Evolutionary conservation across 495 filamentous ascomycete genomes (phyloP).

Genomic region (Penicillium lagena): DNA sequence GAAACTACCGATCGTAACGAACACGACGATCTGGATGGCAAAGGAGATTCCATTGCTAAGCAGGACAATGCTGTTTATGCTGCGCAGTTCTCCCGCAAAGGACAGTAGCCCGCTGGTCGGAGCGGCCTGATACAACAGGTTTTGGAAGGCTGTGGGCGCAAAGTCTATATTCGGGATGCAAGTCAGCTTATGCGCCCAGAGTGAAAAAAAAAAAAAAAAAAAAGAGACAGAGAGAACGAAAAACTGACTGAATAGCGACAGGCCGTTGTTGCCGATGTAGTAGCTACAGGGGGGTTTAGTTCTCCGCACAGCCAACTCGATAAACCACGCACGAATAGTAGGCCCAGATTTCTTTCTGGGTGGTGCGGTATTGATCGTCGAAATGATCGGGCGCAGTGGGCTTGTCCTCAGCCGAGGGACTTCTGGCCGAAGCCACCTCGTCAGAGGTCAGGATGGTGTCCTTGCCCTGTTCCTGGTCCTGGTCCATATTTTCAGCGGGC

Average conservation of each 20-base stretch:
- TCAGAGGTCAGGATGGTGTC: conserved; percentile 7
- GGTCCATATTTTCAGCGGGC: conserved; percentile 1
- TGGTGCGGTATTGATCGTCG: conserved; percentile 34
- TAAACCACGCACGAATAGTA: conserved; percentile 47
- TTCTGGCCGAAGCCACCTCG: conserved; percentile 10
- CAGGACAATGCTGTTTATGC: conserved; percentile 56
- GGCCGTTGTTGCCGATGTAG: conserved; percentile 62
- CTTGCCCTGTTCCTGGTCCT: conserved; percentile 4
- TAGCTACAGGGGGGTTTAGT: conserved; percentile 35
- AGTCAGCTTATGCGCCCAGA: background rate
- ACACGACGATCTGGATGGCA: conserved; percentile 54
- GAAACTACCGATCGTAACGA: conserved; percentile 52
- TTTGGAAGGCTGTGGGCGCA: conserved; percentile 60
- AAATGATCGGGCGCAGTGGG: conserved; percentile 18
- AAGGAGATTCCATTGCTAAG: conserved; percentile 59
- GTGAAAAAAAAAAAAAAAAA: background rate
- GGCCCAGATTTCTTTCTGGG: conserved; percentile 55
- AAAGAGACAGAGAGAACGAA: background rate
- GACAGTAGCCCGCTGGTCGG: conserved; percentile 38
- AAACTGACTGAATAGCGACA: conserved; percentile 53
- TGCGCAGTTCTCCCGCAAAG: conserved; percentile 45
- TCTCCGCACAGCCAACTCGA: conserved; percentile 1
- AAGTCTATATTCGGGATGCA: conserved; percentile 34
- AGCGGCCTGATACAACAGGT: conserved; percentile 52
- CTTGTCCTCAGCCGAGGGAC: conserved; percentile 6